Conservation (phyloP, 2,329 filamentous ascomycete genomes). For the Blastomyces silverae region DNA sequence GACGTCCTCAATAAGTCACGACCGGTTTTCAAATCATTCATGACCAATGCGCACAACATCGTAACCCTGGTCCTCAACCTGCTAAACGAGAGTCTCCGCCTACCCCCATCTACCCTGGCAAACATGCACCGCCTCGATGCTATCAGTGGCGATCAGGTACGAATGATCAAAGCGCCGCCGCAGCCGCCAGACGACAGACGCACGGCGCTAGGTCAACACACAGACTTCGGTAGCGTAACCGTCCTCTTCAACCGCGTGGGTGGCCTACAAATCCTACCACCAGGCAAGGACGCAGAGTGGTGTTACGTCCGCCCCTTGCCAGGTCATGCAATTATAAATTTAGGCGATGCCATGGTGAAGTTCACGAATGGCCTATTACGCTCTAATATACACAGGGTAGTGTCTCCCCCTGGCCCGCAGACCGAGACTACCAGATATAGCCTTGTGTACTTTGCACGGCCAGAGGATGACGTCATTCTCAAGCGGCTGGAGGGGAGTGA, state of each 20-base stretch:
- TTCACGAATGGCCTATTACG: conserved; percentile 40
- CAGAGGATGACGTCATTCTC: conserved; percentile 45
- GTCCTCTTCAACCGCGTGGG: conserved; percentile 52
- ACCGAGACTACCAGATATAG: conserved; percentile 43
- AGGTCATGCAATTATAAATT: conserved; percentile 42
- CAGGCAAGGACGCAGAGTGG: conserved; percentile 42
- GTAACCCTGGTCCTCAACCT: conserved; percentile 42
- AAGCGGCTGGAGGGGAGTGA: conserved; percentile 35
- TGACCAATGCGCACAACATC: conserved; percentile 41
- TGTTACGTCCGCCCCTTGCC: conserved; percentile 48
- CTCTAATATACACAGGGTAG: conserved; percentile 46
- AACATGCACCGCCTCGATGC: conserved; percentile 43
- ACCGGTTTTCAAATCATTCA: conserved; percentile 40
- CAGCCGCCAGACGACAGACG: conserved; percentile 40
- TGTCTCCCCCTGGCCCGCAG: conserved; percentile 45
- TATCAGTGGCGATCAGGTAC: conserved; percentile 49
- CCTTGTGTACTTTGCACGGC: conserved; percentile 51
- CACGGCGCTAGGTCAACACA: conserved; percentile 48
- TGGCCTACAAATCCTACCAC: conserved; percentile 49
- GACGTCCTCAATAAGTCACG: conserved; percentile 36
- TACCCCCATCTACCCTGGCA: conserved; percentile 39
- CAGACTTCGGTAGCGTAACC: conserved; percentile 52
- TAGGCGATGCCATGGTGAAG: conserved; percentile 42
- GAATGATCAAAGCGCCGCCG: conserved; percentile 47
- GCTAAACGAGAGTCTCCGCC: conserved; percentile 41